phyloP scores from a whole-genome alignment of 306 rosid genomes.

The Lablab purpureus region DNA sequence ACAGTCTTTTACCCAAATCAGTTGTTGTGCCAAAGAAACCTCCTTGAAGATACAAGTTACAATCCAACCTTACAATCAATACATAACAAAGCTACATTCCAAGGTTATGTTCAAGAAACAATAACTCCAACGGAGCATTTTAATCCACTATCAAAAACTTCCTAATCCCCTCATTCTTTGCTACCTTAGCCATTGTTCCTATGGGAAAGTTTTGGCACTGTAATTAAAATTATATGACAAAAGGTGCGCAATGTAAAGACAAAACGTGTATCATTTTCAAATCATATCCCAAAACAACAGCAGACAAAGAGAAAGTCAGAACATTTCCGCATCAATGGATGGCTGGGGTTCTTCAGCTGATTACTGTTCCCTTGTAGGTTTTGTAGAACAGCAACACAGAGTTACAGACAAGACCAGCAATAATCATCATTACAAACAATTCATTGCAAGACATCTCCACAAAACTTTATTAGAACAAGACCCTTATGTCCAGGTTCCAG shows the following conservation, averaged over 20 bases:
- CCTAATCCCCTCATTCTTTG: not conserved
- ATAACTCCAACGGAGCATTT: constrained; percentile 15
- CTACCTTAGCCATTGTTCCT: constrained; percentile 7
- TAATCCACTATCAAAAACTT: not conserved
- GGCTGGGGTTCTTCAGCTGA: not conserved
- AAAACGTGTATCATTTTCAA: constrained; percentile 16
- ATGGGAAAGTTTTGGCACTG: constrained; percentile 5
- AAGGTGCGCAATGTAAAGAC: constrained; percentile 16
- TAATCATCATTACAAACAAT: constrained; percentile 24
- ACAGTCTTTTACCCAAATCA: constrained; percentile 9
- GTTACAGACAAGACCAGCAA: constrained; percentile 18
- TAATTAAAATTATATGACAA: constrained; percentile 30
- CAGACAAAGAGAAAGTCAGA: not conserved
- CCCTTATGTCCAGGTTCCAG: constrained; percentile 18
- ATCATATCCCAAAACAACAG: constrained; percentile 15
- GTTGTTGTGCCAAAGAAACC: constrained; percentile 17
- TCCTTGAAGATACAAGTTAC: constrained; percentile 1
- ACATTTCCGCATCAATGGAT: constrained; percentile 17
- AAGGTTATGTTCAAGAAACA: constrained; percentile 7
- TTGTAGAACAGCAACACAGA: not conserved
- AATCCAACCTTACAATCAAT: constrained; percentile 23
- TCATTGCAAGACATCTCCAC: not conserved
- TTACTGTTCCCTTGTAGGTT: constrained; percentile 10
- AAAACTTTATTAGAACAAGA: constrained; percentile 2
- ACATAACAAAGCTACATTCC: constrained; percentile 23